Evolutionary conservation across 192 early-diverging fungal genomes (phyloP), one percentile per base, ranked within the genome.

Genomic region (Globomyces pollinis-pini): DNA sequence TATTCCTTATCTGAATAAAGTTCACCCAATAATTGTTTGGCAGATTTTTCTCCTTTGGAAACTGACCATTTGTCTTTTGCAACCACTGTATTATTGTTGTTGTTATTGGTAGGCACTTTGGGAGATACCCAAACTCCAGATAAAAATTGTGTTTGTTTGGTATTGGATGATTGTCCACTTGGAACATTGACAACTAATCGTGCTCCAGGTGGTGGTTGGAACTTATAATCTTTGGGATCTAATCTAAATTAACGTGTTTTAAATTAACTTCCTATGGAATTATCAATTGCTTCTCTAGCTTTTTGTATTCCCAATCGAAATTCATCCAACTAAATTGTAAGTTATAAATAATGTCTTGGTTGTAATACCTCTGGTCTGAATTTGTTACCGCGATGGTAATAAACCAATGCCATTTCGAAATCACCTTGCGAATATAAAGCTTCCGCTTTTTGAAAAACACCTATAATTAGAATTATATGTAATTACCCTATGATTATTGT

Each of bases 221-320:
- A 72, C 49, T 76, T 69, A 39, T 76, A 74, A 43, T 74, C 66
- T 20, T 60, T 63, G 20, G 72, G 72, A 55, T 74, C 72, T 74
- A n/a, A 30, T 8, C 21, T 42, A 28, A 57, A n/a, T n/a, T n/a
- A n/a, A n/a, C n/a, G n/a, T n/a, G n/a, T n/a, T n/a, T 6, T 4
- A 29, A 38, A 41, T 4, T 6, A 60, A 57, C 55, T 63, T 34
- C 80, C 80, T 41, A 83, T 82, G 1, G 69, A 68, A 57, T 83
- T 83, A 38, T 83, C 72, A 38, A 83, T 83, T 3, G 80, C 80
- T 58, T 83, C 80, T 24, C 79, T 33, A 15, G 73, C 62, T 45
- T 83, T 83, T 61, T 83, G 80, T n/a, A 83, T 83, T 13, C 80
- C 80, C 18, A 78, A 64, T 31, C 80, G 50, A 42, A 83, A 83